A percentile compares a stretch with the other conserved stretches of the same genome.
These are phyloP conservation scores for Capronia epimyces DNA, from an alignment of 2,329 filamentous ascomycete species.

Conservation along the genomic window DNA sequence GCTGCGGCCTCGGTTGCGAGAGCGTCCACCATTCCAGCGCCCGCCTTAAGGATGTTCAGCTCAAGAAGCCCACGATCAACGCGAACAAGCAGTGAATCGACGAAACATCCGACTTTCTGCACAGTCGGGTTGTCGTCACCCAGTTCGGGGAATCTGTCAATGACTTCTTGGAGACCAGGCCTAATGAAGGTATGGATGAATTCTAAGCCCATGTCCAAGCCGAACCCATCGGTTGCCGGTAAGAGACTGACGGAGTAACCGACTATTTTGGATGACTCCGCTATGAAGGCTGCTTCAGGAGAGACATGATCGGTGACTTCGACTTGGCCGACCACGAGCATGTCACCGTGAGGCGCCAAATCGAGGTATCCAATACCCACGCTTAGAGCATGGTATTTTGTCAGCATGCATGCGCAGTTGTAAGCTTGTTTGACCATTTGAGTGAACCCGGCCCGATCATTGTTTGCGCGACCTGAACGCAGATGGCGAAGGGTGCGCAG, in stretches of 20 bases:
- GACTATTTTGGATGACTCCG: neutral
- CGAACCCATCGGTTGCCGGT: neutral
- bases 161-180: neutral
- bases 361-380: constrained; percentile 7
- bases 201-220: neutral
- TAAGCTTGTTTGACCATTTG: constrained; percentile 2
- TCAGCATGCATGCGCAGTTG: constrained; percentile 11
- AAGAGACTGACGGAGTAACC: neutral
- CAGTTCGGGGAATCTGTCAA: neutral
- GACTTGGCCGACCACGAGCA: neutral
- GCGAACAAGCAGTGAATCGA: neutral
- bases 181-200: neutral
- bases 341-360: neutral
- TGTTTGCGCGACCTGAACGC: constrained; percentile 1
- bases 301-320: neutral
- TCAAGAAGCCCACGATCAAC: neutral
- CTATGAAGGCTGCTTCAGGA: neutral
- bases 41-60: neutral
- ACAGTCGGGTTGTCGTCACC: constrained; percentile 10
- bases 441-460: constrained; percentile 3
- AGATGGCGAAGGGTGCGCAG: constrained; percentile 8
- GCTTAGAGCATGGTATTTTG: constrained; percentile 13
- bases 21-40: neutral
- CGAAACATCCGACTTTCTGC: neutral
- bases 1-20: neutral